Evolutionary conservation across 1,284 basidiomycete species (phyloP), one percentile per base, ranked within the genome.

Genomic region (Exobasidium rhododendri): DNA sequence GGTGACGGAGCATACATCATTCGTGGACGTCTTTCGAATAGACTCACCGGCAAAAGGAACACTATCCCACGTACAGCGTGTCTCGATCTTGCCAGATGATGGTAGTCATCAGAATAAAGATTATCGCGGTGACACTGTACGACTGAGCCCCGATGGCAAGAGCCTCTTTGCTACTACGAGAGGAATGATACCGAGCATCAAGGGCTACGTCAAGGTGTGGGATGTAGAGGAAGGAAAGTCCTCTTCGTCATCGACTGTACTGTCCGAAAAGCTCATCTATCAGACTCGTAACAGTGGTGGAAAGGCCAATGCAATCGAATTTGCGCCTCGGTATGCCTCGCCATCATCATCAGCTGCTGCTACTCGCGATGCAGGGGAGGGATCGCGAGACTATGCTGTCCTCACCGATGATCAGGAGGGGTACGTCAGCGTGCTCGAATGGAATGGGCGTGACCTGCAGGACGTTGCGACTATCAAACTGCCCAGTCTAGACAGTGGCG

Each of bases 221-320:
- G 32, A 51, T 14, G 55, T 69, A 20, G 22, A 46, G 30, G 28
- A 52, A 14, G 17, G n/a, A 13, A 28, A 4, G 13, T 20, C 13
- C 4, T n/a, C n/a, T 22, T n/a, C 10, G 10, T n/a, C 10, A 43
- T n/a, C n/a, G 13, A 13, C 22, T 20, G 4, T 50, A 7, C 47
- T 50, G 28, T 24, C 10, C n/a, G 28, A 30, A 26, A 24, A 50
- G 0, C 0, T 60, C 6, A 10, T 30, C 0, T 74, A 62, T 58
- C 20, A 58, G 14, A 78, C 75, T 1, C 62, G 69, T 5, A 78
- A 66, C 0, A 64, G 62, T 40, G 75, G 75, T 14, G 75, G 75
- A 0, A 78, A 78, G 56, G 75, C 75, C 14, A 78, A 78, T 53
- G 75, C 75, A 0, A 74, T 76, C 56, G 75, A 78, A 46, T 62